Evolutionary conservation across 306 rosid species (phyloP).

Genomic region (Cucurbita maxima): DNA sequence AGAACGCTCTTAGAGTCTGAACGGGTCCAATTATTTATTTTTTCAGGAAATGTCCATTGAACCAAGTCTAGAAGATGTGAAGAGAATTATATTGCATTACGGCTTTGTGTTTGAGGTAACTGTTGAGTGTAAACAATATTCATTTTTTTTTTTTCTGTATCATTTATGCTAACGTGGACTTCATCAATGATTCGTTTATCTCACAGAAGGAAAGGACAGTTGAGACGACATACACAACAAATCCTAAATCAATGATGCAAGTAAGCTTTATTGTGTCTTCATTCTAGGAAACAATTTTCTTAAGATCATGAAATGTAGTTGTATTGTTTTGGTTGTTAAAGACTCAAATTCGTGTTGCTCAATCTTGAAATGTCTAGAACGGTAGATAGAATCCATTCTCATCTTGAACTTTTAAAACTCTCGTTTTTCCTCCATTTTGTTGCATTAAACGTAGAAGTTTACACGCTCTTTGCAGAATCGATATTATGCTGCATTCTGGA

Average conservation of each 20-base stretch:
- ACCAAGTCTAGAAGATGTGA: slow-evolving; percentile 92
- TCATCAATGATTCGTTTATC: slow-evolving; percentile 11
- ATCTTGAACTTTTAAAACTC: background rate
- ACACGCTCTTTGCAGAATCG: slow-evolving; percentile 51
- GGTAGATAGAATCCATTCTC: too few species aligned
- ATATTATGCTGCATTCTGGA: slow-evolving; percentile 82
- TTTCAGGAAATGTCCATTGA: slow-evolving; percentile 82
- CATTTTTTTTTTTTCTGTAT: background rate
- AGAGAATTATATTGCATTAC: slow-evolving; percentile 54
- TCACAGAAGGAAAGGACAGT: slow-evolving; percentile 67
- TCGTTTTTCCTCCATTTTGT: background rate
- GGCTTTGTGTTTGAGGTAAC: slow-evolving; percentile 80
- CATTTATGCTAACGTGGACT: background rate
- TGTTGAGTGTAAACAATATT: background rate
- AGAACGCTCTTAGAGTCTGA: background rate
- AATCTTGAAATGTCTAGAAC: background rate
- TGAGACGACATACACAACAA: slow-evolving; percentile 79
- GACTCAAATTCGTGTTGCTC: background rate
- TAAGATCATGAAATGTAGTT: background rate
- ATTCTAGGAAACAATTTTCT: too few species aligned
- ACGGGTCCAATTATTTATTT: background rate
- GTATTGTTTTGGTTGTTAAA: background rate
- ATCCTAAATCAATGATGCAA: slow-evolving; percentile 90
- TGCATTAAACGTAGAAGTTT: slow-evolving; percentile 4
- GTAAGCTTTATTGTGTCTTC: slow-evolving; percentile 29